Percentiles rank a stretch among this genome's conserved stretches.
phyloP scores from a whole-genome alignment of 192 early-diverging fungal species.

The Coemansia sp. region DNA sequence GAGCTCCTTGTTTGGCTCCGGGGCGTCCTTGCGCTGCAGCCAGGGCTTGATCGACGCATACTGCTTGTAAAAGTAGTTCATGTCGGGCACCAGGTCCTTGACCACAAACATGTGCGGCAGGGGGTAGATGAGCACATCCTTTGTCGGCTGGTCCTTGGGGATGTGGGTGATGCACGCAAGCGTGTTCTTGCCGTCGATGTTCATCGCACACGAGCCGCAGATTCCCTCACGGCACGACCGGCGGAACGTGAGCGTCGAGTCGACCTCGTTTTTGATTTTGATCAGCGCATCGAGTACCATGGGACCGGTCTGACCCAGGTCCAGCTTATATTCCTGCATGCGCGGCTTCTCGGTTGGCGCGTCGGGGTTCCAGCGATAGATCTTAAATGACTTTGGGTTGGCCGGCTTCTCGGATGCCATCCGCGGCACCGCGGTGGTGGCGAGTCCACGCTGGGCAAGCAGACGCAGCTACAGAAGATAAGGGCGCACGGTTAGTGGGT shows the following conservation, averaged over 20 bases:
- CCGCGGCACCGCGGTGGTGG: slow-evolving; percentile 10
- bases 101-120: slow-evolving; percentile 96
- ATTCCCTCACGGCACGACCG: slow-evolving; percentile 96
- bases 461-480: slow-evolving; percentile 14
- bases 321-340: slow-evolving; percentile 83
- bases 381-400: slow-evolving; percentile 82
- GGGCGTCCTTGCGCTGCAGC: slow-evolving; percentile 76
- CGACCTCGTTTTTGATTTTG: slow-evolving; percentile 97
- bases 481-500: not conserved
- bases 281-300: slow-evolving; percentile 95
- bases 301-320: slow-evolving; percentile 89
- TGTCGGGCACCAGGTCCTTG: slow-evolving; percentile 96
- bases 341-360: slow-evolving; percentile 80
- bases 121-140: slow-evolving; percentile 86
- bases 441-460: slow-evolving; percentile 30
- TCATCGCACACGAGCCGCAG: slow-evolving; percentile 98
- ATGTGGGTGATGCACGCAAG: slow-evolving; percentile 91
- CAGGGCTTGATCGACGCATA: slow-evolving; percentile 96
- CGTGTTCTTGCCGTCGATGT: slow-evolving; percentile 94
- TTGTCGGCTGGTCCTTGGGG: slow-evolving; percentile 58
- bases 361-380: slow-evolving; percentile 97
- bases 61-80: slow-evolving; percentile 97
- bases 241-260: slow-evolving; percentile 91
- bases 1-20: slow-evolving; percentile 69
- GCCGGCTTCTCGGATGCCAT: slow-evolving; percentile 55